These are phyloP conservation scores for Neonectria hederae DNA, from an alignment of 2,329 filamentous ascomycete genomes.

Conservation along the genomic window DNA sequence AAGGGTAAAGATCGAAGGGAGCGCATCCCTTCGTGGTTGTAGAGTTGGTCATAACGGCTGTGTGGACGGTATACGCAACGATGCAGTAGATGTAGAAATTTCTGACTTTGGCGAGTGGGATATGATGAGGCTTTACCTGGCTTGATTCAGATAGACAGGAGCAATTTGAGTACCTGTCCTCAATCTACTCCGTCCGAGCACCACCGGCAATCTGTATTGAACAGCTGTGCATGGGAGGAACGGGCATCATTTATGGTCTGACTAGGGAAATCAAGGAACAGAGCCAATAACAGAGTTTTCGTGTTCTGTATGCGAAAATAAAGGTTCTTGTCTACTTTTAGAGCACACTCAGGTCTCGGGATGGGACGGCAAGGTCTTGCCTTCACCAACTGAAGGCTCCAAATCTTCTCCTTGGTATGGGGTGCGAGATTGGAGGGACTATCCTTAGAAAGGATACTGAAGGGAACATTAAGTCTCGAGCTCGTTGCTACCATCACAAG, in stretches of 20 bases:
- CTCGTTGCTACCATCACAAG: constrained; percentile 2
- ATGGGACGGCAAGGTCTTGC: neutral
- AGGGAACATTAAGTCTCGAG: constrained; percentile 6
- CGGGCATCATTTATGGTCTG: neutral
- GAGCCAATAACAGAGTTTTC: neutral
- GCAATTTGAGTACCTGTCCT: too few relatives aligned
- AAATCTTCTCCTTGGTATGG: neutral
- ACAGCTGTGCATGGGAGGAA: neutral
- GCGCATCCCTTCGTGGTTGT: constrained; percentile 25
- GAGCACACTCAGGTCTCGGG: neutral
- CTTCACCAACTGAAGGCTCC: neutral
- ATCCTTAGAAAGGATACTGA: neutral
- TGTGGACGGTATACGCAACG: neutral
- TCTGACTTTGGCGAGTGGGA: too few relatives aligned
- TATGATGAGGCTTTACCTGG: too few relatives aligned
- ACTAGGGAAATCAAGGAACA: neutral
- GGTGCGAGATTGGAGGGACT: too few relatives aligned
- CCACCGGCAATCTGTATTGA: neutral
- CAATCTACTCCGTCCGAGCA: too few relatives aligned
- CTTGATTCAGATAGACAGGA: neutral
- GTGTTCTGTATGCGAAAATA: neutral
- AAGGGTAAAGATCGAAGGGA: constrained; percentile 52
- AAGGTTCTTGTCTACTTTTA: neutral
- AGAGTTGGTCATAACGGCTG: neutral
- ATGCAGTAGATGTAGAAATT: too few relatives aligned